Conservation (phyloP, 2,329 filamentous ascomycete genomes). For the Ophiocordyceps robertsii region DNA sequence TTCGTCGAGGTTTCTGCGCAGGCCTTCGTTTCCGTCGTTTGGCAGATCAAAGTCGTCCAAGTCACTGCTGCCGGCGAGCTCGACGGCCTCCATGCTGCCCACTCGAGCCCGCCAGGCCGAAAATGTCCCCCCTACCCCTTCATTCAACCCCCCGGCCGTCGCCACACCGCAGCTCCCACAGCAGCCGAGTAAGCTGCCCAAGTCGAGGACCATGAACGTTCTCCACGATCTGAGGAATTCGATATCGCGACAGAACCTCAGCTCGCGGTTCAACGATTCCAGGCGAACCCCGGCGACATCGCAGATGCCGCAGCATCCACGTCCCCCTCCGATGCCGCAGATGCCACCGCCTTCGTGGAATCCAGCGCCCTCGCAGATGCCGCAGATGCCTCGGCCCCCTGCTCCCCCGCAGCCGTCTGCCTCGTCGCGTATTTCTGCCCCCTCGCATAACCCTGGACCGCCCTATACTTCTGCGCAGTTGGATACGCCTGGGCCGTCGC, state of each 20-base stretch:
- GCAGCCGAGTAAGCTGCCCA: conserved; percentile 20
- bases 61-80: conserved; percentile 3
- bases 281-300: not conserved
- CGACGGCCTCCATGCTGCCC: conserved; percentile 5
- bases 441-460: not conserved
- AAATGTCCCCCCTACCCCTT: conserved; percentile 10
- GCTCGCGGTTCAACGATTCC: not conserved
- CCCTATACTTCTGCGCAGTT: not conserved
- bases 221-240: conserved; percentile 31
- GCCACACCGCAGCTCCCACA: not conserved
- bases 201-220: conserved; percentile 29
- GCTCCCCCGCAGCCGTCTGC: not conserved
- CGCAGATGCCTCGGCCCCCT: not conserved
- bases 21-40: conserved; percentile 3
- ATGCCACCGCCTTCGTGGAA: not conserved
- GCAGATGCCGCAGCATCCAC: not conserved
- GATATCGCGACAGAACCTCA: conserved; percentile 22
- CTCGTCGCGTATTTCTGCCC: not conserved
- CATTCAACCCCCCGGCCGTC: not conserved
- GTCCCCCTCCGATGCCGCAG: not conserved
- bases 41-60: conserved; percentile 3
- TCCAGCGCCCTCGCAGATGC: not conserved
- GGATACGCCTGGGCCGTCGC: not conserved
- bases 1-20: conserved; percentile 6
- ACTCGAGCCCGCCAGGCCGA: conserved; percentile 11